Evolutionary conservation across 345 rosid species (phyloP).

Genomic region (Luvunga scandens): DNA sequence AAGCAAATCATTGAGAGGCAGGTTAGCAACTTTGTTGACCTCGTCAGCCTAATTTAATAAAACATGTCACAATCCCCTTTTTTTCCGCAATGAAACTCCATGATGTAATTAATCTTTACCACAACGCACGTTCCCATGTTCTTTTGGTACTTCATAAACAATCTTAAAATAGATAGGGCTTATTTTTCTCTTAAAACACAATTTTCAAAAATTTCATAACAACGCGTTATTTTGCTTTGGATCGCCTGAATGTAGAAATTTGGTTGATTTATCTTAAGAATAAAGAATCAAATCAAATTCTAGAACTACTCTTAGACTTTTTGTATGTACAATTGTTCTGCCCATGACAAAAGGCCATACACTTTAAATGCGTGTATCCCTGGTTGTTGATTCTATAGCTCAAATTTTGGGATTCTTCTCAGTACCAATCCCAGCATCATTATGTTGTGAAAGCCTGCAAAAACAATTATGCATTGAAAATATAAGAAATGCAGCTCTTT

Average conservation of each 20-base stretch:
- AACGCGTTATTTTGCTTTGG: too few relatives aligned
- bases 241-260: too few relatives aligned
- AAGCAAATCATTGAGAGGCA: neutral
- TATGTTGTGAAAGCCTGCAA: conserved; percentile 68
- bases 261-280: too few relatives aligned
- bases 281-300: neutral
- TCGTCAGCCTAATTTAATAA: conserved; percentile 5
- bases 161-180: neutral
- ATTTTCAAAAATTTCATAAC: too few relatives aligned
- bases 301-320: neutral
- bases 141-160: neutral
- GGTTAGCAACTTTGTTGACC: conserved; percentile 15
- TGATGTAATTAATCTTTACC: too few relatives aligned
- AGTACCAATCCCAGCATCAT: conserved; percentile 7
- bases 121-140: too few relatives aligned
- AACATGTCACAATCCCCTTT: neutral
- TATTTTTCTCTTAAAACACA: too few relatives aligned
- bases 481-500: neutral
- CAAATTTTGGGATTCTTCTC: neutral
- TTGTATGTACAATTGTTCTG: neutral
- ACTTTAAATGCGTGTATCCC: neutral
- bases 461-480: neutral
- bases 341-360: neutral
- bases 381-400: neutral
- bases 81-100: too few relatives aligned